Conservation (phyloP, 2,329 filamentous ascomycete genomes). For the Phyllosticta paracitricarpa region DNA sequence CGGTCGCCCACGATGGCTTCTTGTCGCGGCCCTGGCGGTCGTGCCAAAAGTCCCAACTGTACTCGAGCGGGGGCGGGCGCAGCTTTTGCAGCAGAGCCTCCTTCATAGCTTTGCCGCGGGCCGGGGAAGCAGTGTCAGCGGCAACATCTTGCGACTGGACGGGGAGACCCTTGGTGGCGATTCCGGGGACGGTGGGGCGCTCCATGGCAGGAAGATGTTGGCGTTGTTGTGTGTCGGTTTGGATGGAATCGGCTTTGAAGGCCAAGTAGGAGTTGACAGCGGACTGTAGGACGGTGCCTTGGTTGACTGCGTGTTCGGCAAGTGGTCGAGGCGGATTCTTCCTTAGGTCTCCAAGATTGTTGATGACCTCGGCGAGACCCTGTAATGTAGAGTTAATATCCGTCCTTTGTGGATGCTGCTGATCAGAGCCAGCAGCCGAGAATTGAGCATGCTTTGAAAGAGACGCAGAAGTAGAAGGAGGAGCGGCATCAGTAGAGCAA, state of each 20-base stretch:
- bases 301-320: not conserved
- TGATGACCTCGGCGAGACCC: not conserved
- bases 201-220: conserved; percentile 14
- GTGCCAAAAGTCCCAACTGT: conserved; percentile 45
- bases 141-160: conserved; percentile 50
- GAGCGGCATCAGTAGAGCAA: not conserved
- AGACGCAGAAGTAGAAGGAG: not conserved
- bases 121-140: conserved; percentile 56
- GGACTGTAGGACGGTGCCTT: conserved; percentile 10
- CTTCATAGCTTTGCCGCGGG: conserved; percentile 67
- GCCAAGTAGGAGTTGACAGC: conserved; percentile 11
- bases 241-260: conserved; percentile 1
- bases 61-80: conserved; percentile 40
- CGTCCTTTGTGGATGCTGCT: not conserved
- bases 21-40: conserved; percentile 32
- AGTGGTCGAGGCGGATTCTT: not conserved
- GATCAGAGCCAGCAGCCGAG: not conserved
- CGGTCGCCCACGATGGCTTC: conserved; percentile 11
- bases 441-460: not conserved
- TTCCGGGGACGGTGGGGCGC: conserved; percentile 17
- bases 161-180: conserved; percentile 41
- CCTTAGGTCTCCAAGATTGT: conserved; percentile 1
- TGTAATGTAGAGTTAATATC: not conserved
- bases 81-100: conserved; percentile 35
- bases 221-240: conserved; percentile 4